Conservation (phyloP, 768 basidiomycete genomes). For the Lactarius deliciosus region DNA sequence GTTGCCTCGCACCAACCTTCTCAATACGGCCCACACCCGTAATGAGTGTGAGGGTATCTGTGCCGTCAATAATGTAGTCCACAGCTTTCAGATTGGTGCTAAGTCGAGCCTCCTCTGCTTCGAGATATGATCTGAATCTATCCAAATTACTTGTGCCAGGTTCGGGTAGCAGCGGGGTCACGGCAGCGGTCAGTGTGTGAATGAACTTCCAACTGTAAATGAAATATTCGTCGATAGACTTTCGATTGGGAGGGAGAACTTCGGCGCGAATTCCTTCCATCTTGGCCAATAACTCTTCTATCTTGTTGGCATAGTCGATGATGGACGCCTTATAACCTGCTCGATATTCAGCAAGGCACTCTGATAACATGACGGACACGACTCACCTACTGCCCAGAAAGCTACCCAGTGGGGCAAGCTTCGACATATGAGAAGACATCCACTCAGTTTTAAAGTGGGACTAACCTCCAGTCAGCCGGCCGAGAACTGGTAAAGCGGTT, state of each 20-base stretch:
- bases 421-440: not conserved
- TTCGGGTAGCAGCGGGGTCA: not conserved
- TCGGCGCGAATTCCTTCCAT: constrained; percentile 21
- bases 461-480: constrained; percentile 35
- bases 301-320: constrained; percentile 23
- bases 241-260: constrained; percentile 18
- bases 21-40: constrained; percentile 35
- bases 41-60: constrained; percentile 34
- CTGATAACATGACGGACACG: not conserved
- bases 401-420: constrained; percentile 37
- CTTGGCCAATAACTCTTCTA: constrained; percentile 18
- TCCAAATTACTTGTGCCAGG: not conserved
- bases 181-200: constrained; percentile 16
- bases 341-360: not conserved
- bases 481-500: constrained; percentile 35
- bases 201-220: not conserved
- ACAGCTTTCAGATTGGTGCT: constrained; percentile 31
- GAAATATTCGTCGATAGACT: constrained; percentile 6
- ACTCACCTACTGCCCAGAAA: constrained; percentile 35
- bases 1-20: constrained; percentile 28
- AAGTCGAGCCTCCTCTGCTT: constrained; percentile 34
- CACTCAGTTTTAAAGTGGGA: not conserved
- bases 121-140: constrained; percentile 31
- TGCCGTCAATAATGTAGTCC: constrained; percentile 34
- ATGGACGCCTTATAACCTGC: constrained; percentile 23